A percentile compares a stretch with the other conserved stretches of the same genome.
Conservation (phyloP, 2,329 filamentous ascomycete species). For the Talaromyces verruculosus region DNA sequence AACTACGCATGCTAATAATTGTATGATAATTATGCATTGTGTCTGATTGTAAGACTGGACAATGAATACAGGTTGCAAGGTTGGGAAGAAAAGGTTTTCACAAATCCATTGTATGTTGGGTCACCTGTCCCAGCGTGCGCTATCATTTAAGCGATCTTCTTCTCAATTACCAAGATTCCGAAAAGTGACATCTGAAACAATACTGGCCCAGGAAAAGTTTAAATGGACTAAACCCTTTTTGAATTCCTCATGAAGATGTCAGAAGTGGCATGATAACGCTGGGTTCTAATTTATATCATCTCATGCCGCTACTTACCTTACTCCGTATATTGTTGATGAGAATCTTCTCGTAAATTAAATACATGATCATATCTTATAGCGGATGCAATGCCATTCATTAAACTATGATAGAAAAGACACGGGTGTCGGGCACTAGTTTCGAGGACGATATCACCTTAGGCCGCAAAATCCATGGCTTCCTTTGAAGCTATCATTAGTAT, state of each 20-base stretch:
- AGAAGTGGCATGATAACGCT: not conserved
- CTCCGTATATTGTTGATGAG: no score
- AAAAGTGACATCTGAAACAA: not conserved
- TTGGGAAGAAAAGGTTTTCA: not conserved
- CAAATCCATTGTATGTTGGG: not conserved
- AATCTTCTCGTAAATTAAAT: not conserved
- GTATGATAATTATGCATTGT: not conserved
- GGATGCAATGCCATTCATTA: no score
- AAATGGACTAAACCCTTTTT: not conserved
- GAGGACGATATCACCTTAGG: no score
- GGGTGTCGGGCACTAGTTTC: no score
- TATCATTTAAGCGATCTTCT: not conserved
- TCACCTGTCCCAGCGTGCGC: not conserved
- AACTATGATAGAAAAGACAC: no score
- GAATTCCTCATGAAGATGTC: not conserved
- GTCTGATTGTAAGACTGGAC: not conserved
- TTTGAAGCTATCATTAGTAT: no score
- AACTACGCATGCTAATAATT: not conserved
- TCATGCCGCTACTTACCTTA: not conserved
- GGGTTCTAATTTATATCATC: not conserved
- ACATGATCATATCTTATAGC: no score
- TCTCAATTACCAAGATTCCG: not conserved
- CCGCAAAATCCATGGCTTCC: no score
- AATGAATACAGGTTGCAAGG: not conserved
- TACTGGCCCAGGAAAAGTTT: not conserved